A percentile compares a stretch with the other conserved stretches of the same genome.
Conservation (phyloP, 78 protist species). For the Corallochytrium limacisporum region DNA sequence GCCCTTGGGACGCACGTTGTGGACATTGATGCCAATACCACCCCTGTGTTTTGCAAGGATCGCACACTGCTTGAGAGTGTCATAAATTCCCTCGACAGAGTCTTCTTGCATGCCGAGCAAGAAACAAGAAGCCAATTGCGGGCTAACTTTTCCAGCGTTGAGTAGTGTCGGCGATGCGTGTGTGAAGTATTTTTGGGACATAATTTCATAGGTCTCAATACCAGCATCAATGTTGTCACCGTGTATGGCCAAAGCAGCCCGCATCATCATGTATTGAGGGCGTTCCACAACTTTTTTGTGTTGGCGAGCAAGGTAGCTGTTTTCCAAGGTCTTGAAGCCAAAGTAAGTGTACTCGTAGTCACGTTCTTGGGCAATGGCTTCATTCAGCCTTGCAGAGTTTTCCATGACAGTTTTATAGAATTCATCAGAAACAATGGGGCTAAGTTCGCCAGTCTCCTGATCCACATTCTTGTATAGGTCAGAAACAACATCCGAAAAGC, state of each 20-base stretch:
- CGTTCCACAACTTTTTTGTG: constrained; percentile 64
- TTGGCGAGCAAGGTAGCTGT: constrained; percentile 52
- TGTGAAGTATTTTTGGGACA: constrained; percentile 47
- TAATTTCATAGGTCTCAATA: constrained; percentile 63
- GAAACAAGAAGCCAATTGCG: constrained; percentile 90
- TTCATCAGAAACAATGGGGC: constrained; percentile 70
- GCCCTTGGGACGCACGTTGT: constrained; percentile 78
- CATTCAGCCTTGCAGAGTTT: constrained; percentile 45
- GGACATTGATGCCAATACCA: constrained; percentile 84
- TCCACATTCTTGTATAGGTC: constrained; percentile 37
- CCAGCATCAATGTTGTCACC: constrained; percentile 29
- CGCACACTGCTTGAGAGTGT: constrained; percentile 80
- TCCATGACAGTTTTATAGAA: constrained; percentile 22
- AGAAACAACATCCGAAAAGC: constrained; percentile 24
- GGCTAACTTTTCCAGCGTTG: constrained; percentile 83
- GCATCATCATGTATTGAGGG: constrained; percentile 91
- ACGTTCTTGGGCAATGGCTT: constrained; percentile 49
- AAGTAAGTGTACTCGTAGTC: constrained; percentile 81
- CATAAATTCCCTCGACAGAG: constrained; percentile 81
- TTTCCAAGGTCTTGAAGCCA: constrained; percentile 80
- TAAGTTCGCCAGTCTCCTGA: constrained; percentile 31
- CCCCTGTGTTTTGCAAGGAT: constrained; percentile 79
- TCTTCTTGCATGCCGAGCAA: constrained; percentile 77
- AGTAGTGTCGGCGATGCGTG: constrained; percentile 94
- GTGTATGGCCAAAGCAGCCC: constrained; percentile 87